Evolutionary conservation across 106 monocot genomes (phyloP).

Genomic region (Dendrobium officinale): DNA sequence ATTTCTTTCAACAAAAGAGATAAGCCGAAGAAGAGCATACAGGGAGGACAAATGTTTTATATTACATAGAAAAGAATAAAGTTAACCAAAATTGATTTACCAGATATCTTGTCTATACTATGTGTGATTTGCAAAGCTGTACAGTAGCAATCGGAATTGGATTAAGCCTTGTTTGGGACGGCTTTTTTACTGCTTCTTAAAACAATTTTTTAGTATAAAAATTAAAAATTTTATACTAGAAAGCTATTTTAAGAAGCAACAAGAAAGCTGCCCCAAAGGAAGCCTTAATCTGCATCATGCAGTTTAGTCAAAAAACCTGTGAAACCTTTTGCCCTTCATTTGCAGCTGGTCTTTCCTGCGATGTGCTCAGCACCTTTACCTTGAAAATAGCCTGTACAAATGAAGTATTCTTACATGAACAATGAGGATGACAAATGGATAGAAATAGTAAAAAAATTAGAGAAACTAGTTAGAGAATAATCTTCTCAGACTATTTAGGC

Average conservation of each 20-base stretch:
- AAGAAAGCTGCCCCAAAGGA: too few species aligned
- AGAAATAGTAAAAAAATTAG: not conserved
- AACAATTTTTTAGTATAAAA: too few species aligned
- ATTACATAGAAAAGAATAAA: not conserved
- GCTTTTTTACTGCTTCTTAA: too few species aligned
- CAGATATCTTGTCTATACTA: not conserved
- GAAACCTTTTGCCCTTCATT: slow-evolving; percentile 26
- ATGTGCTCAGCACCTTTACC: slow-evolving; percentile 55
- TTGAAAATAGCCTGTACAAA: slow-evolving; percentile 50
- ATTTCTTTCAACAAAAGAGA: too few species aligned
- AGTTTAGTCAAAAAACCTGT: slow-evolving; percentile 29
- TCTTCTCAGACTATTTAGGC: not conserved
- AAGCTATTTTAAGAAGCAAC: too few species aligned
- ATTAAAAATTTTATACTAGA: too few species aligned
- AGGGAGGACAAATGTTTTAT: too few species aligned
- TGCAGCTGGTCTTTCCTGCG: slow-evolving; percentile 11
- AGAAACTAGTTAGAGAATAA: not conserved
- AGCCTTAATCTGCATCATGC: not conserved
- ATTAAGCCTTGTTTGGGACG: too few species aligned
- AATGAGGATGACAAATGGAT: not conserved
- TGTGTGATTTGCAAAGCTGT: not conserved
- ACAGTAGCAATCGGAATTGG: not conserved
- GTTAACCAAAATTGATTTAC: not conserved
- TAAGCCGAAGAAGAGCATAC: too few species aligned
- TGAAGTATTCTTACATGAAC: not conserved